Conservation (phyloP, 75 land plant species). For the Selaginella tamariscina region DNA sequence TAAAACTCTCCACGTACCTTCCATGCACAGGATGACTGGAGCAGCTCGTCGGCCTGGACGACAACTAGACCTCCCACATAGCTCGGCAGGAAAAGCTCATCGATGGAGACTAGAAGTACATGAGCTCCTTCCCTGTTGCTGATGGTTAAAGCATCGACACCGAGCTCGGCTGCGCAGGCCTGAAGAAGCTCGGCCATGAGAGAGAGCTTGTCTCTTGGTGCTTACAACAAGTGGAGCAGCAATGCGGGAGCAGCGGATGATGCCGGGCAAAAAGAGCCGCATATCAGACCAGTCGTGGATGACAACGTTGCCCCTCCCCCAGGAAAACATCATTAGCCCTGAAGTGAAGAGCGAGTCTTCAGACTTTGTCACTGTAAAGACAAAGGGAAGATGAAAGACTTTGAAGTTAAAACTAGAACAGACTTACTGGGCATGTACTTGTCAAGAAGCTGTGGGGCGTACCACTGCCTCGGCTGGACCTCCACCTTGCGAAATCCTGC, state of each 20-base stretch:
- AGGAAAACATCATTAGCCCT: neutral
- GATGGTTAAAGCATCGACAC: neutral
- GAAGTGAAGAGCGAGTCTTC: constrained; percentile 3
- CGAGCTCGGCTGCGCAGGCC: constrained; percentile 1
- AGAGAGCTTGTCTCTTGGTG: neutral
- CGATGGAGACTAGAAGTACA: neutral
- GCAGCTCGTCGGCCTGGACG: neutral
- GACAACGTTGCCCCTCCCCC: neutral
- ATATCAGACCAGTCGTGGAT: neutral
- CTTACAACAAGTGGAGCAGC: neutral
- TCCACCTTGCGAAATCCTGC: neutral
- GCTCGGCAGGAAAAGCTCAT: neutral
- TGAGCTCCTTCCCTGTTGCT: constrained; percentile 1
- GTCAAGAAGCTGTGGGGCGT: neutral
- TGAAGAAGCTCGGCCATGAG: constrained; percentile 3
- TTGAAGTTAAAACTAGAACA: neutral
- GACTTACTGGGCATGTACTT: neutral
- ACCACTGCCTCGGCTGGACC: neutral
- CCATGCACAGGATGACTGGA: neutral
- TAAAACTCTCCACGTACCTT: neutral
- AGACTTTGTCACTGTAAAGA: neutral
- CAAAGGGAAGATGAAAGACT: neutral
- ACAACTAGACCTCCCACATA: neutral
- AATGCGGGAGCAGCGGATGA: neutral
- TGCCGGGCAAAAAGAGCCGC: neutral